Evolutionary conservation across 495 filamentous ascomycete species (phyloP).

Genomic region (Trichoderma parareesei): DNA sequence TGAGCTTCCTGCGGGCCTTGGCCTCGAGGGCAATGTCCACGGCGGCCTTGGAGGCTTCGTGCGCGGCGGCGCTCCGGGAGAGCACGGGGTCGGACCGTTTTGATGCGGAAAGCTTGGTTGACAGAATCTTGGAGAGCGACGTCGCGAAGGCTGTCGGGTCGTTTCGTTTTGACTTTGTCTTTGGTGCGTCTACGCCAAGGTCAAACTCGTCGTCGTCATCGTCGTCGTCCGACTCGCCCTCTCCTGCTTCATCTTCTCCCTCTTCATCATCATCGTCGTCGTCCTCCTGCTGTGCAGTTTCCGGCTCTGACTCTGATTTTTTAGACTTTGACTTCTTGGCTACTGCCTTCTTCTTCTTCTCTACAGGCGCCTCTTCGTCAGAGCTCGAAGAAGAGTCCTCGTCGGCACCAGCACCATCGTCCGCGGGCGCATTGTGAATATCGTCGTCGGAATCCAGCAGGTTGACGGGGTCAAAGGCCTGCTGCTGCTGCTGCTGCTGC

Average conservation of each 20-base stretch:
- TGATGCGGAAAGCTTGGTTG: conserved; percentile 71
- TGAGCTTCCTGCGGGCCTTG: conserved; percentile 67
- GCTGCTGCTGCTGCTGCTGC: not conserved
- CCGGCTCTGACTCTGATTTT: conserved; percentile 19
- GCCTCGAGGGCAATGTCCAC: conserved; percentile 70
- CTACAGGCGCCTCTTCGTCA: conserved; percentile 32
- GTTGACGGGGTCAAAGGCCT: conserved; percentile 52
- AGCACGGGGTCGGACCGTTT: conserved; percentile 83
- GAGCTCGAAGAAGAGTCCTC: conserved; percentile 27
- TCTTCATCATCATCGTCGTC: conserved; percentile 18
- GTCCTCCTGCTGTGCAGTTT: conserved; percentile 25
- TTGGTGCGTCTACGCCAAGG: conserved; percentile 24
- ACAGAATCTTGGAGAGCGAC: conserved; percentile 84
- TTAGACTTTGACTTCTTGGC: conserved; percentile 15
- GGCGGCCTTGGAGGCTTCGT: conserved; percentile 53
- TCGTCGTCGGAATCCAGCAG: conserved; percentile 62
- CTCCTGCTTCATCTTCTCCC: conserved; percentile 11
- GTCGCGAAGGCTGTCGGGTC: conserved; percentile 85
- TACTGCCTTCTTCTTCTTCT: conserved; percentile 17
- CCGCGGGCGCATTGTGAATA: conserved; percentile 35
- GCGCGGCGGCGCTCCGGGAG: conserved; percentile 63
- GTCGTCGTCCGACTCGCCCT: conserved; percentile 30
- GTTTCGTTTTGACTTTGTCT: conserved; percentile 64
- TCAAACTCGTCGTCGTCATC: conserved; percentile 26
- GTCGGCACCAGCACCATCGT: conserved; percentile 30